Conservation (phyloP, 495 filamentous ascomycete species). For the Apiosordaria backusii region DNA sequence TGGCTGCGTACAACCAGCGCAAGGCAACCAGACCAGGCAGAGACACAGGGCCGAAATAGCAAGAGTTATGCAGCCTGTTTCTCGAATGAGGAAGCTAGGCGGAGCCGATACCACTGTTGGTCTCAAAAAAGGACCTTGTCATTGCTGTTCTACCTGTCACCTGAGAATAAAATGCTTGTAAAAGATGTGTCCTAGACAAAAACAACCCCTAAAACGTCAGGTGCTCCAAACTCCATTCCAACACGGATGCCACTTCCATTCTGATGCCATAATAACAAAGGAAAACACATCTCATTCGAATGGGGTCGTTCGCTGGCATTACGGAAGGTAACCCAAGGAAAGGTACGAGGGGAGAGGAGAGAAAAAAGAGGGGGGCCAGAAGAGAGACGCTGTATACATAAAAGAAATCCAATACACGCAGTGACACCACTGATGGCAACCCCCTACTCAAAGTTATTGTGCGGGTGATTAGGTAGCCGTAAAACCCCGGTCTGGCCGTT, state of each 20-base stretch:
- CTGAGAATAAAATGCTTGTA: conserved; percentile 2
- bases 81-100: neutral
- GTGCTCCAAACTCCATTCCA: conserved; percentile 18
- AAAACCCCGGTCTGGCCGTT: too few relatives aligned
- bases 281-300: neutral
- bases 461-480: too few relatives aligned
- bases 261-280: neutral
- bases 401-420: neutral
- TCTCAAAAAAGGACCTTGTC: neutral
- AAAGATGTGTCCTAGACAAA: conserved; percentile 11
- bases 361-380: neutral
- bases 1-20: conserved; percentile 23
- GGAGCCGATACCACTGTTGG: neutral
- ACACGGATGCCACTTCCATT: conserved; percentile 10
- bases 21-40: conserved; percentile 2
- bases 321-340: neutral
- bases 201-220: neutral
- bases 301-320: neutral
- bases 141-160: conserved; percentile 1
- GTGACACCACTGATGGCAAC: neutral
- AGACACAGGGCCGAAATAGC: neutral
- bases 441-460: too few relatives aligned
- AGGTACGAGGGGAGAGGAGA: neutral
- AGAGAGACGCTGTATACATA: neutral
- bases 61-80: neutral